Evolutionary conservation across 371 early-diverging fungal genomes (phyloP).

Genomic region (Apophysomyces trapeziformis): DNA sequence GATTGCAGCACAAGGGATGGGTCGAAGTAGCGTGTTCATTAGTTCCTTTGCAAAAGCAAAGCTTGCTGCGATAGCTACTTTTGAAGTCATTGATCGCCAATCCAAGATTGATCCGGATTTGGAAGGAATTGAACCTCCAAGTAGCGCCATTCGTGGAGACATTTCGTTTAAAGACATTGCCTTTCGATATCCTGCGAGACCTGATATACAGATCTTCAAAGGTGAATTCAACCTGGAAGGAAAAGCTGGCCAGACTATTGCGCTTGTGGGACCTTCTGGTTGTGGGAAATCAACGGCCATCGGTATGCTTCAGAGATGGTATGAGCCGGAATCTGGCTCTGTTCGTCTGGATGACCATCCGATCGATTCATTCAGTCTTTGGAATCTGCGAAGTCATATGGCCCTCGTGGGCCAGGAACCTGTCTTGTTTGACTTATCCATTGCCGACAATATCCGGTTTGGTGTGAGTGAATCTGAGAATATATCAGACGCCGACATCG

Average conservation of each 20-base stretch:
- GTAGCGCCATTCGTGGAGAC: conserved; percentile 51
- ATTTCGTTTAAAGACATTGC: conserved; percentile 62
- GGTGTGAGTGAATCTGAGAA: conserved; percentile 56
- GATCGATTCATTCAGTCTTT: conserved; percentile 63
- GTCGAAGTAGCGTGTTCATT: conserved; percentile 59
- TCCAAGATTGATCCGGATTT: conserved; percentile 73
- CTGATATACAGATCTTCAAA: conserved; percentile 75
- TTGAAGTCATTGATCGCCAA: conserved; percentile 75
- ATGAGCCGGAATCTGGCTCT: conserved; percentile 71
- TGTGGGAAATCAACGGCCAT: conserved; percentile 89
- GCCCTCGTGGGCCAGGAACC: conserved; percentile 92
- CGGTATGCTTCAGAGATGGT: conserved; percentile 86
- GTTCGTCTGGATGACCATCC: conserved; percentile 71
- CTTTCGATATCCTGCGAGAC: conserved; percentile 80
- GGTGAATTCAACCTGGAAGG: conserved; percentile 75
- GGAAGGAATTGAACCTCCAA: conserved; percentile 56
- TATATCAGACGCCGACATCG: conserved; percentile 62
- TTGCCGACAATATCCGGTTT: conserved; percentile 82
- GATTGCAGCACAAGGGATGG: conserved; percentile 74
- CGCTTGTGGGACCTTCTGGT: conserved; percentile 87
- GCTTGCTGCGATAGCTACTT: conserved; percentile 78
- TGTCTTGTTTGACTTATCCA: conserved; percentile 75
- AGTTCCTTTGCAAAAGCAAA: conserved; percentile 79
- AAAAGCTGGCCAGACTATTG: conserved; percentile 79
- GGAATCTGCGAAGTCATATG: conserved; percentile 71